Percentiles rank a stretch among this genome's conserved stretches.
These are phyloP conservation scores for Linnemannia elongata DNA, from an alignment of 192 early-diverging fungal genomes.

Conservation along the genomic window DNA sequence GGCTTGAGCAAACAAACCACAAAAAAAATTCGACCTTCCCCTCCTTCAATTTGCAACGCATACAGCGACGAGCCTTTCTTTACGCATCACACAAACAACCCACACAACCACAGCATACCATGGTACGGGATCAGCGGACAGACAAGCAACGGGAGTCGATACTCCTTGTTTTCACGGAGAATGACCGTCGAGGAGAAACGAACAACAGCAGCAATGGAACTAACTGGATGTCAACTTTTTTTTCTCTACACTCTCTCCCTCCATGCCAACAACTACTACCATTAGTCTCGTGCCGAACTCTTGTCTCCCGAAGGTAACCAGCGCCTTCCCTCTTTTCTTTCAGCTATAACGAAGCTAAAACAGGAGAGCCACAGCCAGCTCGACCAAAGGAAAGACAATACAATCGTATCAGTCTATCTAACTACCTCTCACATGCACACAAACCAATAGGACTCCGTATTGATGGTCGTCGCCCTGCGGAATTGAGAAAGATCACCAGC, in stretches of 20 bases:
- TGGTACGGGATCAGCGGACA: conserved; percentile 7
- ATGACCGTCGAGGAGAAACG: neutral
- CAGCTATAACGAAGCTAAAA: too few species aligned
- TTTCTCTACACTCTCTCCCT: neutral
- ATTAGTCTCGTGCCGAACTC: conserved; percentile 65
- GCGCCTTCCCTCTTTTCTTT: neutral
- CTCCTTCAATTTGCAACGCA: neutral
- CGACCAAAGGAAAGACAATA: neutral
- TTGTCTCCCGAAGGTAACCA: conserved; percentile 60
- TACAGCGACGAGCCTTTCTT: neutral
- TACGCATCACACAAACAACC: neutral
- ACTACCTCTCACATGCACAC: neutral
- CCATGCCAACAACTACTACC: neutral
- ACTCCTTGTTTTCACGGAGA: too few species aligned
- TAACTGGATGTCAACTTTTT: neutral
- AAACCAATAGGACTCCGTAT: conserved; percentile 82
- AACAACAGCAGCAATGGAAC: neutral
- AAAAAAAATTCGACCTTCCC: neutral
- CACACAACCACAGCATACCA: neutral
- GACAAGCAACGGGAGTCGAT: neutral
- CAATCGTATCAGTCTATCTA: neutral
- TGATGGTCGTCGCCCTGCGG: conserved; percentile 91
- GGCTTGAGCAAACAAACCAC: conserved; percentile 11
- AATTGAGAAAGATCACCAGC: conserved; percentile 87
- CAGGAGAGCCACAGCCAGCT: neutral